Conservation (phyloP, 192 early-diverging fungal genomes). For the Mortierella alpina region DNA sequence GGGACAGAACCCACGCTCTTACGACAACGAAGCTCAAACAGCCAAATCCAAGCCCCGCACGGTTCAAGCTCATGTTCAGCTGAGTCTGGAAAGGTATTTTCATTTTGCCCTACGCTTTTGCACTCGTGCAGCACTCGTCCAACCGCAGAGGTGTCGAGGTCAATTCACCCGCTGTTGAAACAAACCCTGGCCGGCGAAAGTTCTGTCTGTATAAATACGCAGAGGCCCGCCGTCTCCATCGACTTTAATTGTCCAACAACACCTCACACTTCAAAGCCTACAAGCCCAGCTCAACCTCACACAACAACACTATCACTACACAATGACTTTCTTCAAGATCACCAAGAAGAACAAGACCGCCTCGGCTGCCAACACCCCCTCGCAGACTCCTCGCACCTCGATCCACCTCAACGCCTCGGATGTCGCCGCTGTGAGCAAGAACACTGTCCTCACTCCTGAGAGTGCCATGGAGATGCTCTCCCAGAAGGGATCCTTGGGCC, state of each 20-base stretch:
- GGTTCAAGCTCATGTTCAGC: constrained; percentile 10
- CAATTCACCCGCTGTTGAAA: neutral
- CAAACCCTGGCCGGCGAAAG: too few relatives aligned
- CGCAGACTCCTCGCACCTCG: constrained; percentile 27
- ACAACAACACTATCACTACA: neutral
- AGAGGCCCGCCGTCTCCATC: too few relatives aligned
- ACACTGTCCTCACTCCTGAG: constrained; percentile 9
- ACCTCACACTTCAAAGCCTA: neutral
- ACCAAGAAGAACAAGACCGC: constrained; percentile 33
- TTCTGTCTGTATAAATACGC: constrained; percentile 19
- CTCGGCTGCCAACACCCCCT: constrained; percentile 22
- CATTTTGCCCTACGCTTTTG: neutral
- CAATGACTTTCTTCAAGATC: constrained; percentile 51
- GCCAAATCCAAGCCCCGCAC: constrained; percentile 4
- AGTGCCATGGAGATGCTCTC: constrained; percentile 28
- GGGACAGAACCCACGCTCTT: too few relatives aligned
- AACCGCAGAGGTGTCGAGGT: neutral
- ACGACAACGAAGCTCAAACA: neutral
- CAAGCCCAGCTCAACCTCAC: neutral
- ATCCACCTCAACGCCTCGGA: constrained; percentile 24
- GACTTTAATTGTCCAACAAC: constrained; percentile 6
- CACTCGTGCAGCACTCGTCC: neutral
- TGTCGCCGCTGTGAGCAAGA: constrained; percentile 20
- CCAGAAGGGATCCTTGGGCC: constrained; percentile 24
- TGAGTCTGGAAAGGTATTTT: neutral